A percentile compares a stretch with the other conserved stretches of the same genome.
Evolutionary conservation across 129 eudicot genomes (phyloP).

Genomic region (Smallanthus sonchifolius): DNA sequence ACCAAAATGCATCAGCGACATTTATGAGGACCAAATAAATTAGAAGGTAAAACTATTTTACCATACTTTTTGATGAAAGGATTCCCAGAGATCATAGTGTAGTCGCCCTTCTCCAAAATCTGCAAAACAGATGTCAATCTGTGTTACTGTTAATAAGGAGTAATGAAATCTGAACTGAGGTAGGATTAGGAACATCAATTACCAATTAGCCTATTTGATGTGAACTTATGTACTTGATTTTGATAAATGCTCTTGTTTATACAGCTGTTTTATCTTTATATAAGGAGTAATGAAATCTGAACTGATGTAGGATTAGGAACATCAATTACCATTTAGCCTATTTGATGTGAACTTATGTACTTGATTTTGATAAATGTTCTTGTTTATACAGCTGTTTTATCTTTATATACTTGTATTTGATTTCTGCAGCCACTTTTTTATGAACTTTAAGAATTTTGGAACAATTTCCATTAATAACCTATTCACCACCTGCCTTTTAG

Average conservation of each 20-base stretch:
- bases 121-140: conserved; percentile 23
- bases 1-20: conserved; percentile 17
- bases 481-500: conserved; percentile 5
- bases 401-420: neutral
- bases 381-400: neutral
- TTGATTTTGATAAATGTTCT: neutral
- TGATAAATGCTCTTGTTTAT: neutral
- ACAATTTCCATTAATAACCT: neutral
- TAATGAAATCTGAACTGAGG: neutral
- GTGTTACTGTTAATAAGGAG: conserved; percentile 15
- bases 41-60: conserved; percentile 23
- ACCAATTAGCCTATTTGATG: conserved; percentile 2
- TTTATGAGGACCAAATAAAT: neutral
- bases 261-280: neutral
- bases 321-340: conserved; percentile 1
- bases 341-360: neutral
- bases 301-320: neutral
- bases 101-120: conserved; percentile 92
- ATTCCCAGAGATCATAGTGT: conserved; percentile 72
- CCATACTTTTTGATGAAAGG: conserved; percentile 91
- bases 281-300: neutral
- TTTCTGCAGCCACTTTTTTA: conserved; percentile 9
- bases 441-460: neutral
- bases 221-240: neutral
- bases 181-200: neutral